Conservation (phyloP, 176 grass and related monocot species). For the Avena eriantha region DNA sequence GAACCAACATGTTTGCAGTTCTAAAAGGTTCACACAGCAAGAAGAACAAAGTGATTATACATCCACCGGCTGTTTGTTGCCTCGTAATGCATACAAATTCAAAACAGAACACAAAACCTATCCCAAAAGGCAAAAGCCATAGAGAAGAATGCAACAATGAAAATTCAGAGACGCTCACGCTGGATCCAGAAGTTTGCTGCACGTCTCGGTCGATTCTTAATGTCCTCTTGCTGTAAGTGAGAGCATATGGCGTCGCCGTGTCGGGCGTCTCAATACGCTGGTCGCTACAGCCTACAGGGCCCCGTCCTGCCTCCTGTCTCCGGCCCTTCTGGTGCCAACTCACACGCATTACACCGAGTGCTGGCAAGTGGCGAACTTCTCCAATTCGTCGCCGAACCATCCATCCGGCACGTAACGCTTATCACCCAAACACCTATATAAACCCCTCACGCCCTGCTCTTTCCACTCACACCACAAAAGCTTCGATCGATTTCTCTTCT, state of each 20-base stretch:
- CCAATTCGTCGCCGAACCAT: constrained; percentile 39
- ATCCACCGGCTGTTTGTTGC: neutral
- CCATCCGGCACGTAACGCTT: neutral
- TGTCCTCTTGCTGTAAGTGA: neutral
- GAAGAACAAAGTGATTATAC: neutral
- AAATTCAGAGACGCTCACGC: neutral
- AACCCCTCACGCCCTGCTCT: constrained; percentile 28
- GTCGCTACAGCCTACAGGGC: neutral
- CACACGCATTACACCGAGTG: constrained; percentile 39
- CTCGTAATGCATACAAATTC: too few relatives aligned
- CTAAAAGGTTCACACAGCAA: neutral
- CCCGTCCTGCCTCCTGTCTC: neutral
- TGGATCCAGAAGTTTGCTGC: neutral
- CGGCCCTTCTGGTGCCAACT: constrained; percentile 28
- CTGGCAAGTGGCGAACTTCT: too few relatives aligned
- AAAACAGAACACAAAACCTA: neutral
- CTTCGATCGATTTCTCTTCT: neutral
- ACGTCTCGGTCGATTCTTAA: neutral
- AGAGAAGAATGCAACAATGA: neutral
- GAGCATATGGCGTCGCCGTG: too few relatives aligned
- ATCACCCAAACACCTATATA: constrained; percentile 65
- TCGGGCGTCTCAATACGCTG: too few relatives aligned
- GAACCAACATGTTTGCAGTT: too few relatives aligned
- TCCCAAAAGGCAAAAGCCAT: neutral
- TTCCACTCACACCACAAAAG: constrained; percentile 29